These are phyloP conservation scores for Mucor plumbeus DNA, from an alignment of 371 early-diverging fungal species.

Conservation along the genomic window DNA sequence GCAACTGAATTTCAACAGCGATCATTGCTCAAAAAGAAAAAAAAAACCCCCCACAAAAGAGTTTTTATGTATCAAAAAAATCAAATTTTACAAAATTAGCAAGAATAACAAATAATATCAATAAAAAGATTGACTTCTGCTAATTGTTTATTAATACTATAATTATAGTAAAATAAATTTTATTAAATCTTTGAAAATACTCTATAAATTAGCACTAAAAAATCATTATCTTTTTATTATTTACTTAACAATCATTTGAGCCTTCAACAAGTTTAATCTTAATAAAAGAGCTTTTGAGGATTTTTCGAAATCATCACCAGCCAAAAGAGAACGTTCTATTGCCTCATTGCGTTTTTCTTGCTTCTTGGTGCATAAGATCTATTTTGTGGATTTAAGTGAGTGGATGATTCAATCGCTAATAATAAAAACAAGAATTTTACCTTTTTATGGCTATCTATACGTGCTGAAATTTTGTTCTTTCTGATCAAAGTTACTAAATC, in stretches of 20 bases:
- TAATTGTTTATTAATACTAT: too few relatives aligned
- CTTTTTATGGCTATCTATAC: slow-evolving; percentile 89
- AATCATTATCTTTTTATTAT: neutral
- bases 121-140: too few relatives aligned
- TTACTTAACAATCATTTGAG: slow-evolving; percentile 45
- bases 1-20: too few relatives aligned
- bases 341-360: slow-evolving; percentile 68
- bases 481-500: slow-evolving; percentile 75
- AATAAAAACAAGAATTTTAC: slow-evolving; percentile 37
- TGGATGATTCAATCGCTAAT: too few relatives aligned
- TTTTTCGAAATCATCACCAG: slow-evolving; percentile 68
- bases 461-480: slow-evolving; percentile 66
- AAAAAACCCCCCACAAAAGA: too few relatives aligned
- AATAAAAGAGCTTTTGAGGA: slow-evolving; percentile 64
- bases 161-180: too few relatives aligned
- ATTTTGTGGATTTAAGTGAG: neutral
- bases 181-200: too few relatives aligned
- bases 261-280: slow-evolving; percentile 60
- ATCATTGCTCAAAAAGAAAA: too few relatives aligned
- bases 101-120: too few relatives aligned
- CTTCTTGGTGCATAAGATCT: slow-evolving; percentile 64
- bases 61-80: too few relatives aligned
- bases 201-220: too few relatives aligned
- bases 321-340: slow-evolving; percentile 62
- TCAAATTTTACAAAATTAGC: too few relatives aligned